phyloP scores from a whole-genome alignment of 805 yeast genomes.

The Saccharomycopsis sp. region DNA sequence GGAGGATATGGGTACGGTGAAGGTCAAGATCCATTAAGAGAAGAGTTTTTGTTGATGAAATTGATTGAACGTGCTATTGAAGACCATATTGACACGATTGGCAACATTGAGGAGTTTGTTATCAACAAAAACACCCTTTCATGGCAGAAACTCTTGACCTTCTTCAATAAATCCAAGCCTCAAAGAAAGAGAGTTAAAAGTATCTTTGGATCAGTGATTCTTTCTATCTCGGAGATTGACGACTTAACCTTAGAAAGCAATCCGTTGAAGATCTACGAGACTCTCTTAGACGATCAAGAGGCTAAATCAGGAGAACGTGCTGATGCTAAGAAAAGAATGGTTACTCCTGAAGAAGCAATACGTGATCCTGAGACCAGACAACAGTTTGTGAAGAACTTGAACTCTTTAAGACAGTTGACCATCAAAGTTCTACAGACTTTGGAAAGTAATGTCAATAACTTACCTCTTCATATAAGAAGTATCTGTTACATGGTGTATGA shows the following conservation, averaged over 20 bases:
- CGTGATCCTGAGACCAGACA: constrained; percentile 68
- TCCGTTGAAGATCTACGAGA: constrained; percentile 53
- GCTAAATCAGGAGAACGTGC: constrained; percentile 14
- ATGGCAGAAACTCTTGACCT: constrained; percentile 40
- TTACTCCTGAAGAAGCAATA: constrained; percentile 63
- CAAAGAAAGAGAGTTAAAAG: constrained; percentile 30
- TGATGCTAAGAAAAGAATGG: constrained; percentile 11
- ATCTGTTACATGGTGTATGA: constrained; percentile 43
- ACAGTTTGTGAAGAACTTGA: constrained; percentile 67
- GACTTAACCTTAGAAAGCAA: constrained; percentile 69
- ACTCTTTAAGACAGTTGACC: constrained; percentile 63
- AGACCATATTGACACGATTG: constrained; percentile 32
- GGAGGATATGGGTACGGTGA: constrained; percentile 35
- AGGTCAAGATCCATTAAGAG: constrained; percentile 44
- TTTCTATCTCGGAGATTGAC: constrained; percentile 29
- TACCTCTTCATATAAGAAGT: constrained; percentile 54
- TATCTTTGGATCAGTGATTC: constrained; percentile 35
- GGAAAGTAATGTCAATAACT: constrained; percentile 33
- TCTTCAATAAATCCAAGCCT: constrained; percentile 31
- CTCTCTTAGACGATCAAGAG: constrained; percentile 8
- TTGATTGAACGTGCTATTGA: constrained; percentile 43
- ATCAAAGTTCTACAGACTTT: constrained; percentile 53
- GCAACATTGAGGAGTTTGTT: constrained; percentile 24
- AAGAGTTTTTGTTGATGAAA: constrained; percentile 60
- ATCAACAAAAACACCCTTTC: constrained; percentile 27